Percentiles rank a stretch among this genome's conserved stretches.
Evolutionary conservation across 257 asterid genomes (phyloP).

Genomic region (Scutellaria galericulata): DNA sequence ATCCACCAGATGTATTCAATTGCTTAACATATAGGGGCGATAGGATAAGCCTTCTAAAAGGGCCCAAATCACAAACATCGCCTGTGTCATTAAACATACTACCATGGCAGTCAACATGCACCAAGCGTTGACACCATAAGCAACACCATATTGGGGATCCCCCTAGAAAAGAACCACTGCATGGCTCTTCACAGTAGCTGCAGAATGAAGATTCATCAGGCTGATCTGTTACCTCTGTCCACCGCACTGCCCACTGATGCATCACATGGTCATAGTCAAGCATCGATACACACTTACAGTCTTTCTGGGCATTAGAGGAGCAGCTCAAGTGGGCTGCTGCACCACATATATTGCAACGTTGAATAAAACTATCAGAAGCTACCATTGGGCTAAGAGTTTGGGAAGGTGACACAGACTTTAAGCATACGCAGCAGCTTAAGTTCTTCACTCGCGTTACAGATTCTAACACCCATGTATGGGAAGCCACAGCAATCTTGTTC

Average conservation of each 20-base stretch:
- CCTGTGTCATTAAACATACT: constrained; percentile 82
- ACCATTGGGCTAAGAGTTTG: constrained; percentile 78
- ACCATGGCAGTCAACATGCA: constrained; percentile 96
- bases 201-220: constrained; percentile 91
- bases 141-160: constrained; percentile 99
- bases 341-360: constrained; percentile 80
- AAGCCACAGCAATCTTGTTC: constrained; percentile 68
- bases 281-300: constrained; percentile 91
- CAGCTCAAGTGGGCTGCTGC: constrained; percentile 92
- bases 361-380: constrained; percentile 73
- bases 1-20: constrained; percentile 69
- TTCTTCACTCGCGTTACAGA: constrained; percentile 80
- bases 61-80: constrained; percentile 92
- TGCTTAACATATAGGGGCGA: constrained; percentile 86
- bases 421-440: constrained; percentile 88
- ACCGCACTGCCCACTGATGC: constrained; percentile 97
- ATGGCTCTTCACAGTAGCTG: constrained; percentile 97
- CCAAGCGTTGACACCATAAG: constrained; percentile 96
- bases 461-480: constrained; percentile 88
- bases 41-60: constrained; percentile 80
- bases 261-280: constrained; percentile 67
- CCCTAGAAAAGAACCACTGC: constrained; percentile 88
- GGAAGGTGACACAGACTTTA: constrained; percentile 76
- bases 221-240: constrained; percentile 93
- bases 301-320: constrained; percentile 77